Conservation (phyloP, 1,139 yeast species). For the Tardiomyces digboiensis region DNA sequence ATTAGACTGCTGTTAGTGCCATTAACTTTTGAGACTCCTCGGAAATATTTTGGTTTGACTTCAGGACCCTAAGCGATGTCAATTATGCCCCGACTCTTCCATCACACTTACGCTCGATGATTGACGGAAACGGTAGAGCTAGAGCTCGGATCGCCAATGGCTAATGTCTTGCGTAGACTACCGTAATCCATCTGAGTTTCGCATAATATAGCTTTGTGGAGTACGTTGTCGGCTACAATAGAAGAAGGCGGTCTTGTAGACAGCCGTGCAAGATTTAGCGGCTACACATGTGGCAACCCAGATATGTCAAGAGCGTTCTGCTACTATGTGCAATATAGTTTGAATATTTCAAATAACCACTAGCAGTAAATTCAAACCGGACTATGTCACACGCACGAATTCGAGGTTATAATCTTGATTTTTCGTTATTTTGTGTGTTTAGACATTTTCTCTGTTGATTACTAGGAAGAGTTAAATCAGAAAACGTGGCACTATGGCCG, state of each 20-base stretch:
- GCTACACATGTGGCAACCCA: too few species aligned
- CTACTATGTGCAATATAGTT: too few species aligned
- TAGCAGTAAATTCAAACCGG: too few species aligned
- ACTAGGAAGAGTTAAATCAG: neutral
- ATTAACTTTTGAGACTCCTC: neutral
- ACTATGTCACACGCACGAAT: too few species aligned
- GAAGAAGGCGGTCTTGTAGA: too few species aligned
- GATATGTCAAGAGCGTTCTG: too few species aligned
- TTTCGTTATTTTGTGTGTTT: too few species aligned
- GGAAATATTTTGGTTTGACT: neutral
- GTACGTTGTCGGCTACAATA: neutral
- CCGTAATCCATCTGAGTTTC: constrained; percentile 24
- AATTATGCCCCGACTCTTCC: neutral
- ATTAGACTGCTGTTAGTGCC: constrained; percentile 19
- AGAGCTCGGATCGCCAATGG: constrained; percentile 2
- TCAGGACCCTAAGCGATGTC: neutral
- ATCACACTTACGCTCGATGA: constrained; percentile 31
- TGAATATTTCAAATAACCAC: too few species aligned
- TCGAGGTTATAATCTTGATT: too few species aligned
- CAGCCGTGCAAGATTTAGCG: too few species aligned
- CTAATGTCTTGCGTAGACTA: constrained; percentile 7
- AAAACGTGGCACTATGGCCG: constrained; percentile 32
- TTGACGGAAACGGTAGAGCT: constrained; percentile 27
- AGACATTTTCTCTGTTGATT: too few species aligned
- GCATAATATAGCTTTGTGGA: neutral